Conservation (phyloP, 768 basidiomycete genomes). For the Boletus rubropictus region DNA sequence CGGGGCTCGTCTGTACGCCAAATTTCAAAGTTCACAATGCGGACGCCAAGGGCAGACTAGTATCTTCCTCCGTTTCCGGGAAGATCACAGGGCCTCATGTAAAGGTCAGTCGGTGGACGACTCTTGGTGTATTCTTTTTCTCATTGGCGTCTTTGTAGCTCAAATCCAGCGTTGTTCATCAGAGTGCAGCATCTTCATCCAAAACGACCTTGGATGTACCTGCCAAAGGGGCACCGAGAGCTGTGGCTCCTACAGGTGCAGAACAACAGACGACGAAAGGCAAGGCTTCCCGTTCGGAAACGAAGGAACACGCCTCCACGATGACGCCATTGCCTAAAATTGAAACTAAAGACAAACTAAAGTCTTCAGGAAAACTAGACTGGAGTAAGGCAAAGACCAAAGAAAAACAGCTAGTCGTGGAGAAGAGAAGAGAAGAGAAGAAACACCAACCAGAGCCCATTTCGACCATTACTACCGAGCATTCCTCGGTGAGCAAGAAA, state of each 20-base stretch:
- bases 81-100: constrained; percentile 44
- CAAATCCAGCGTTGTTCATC: constrained; percentile 3
- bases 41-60: constrained; percentile 28
- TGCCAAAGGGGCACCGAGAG: constrained; percentile 10
- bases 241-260: constrained; percentile 4
- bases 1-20: constrained; percentile 36
- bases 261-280: constrained; percentile 13
- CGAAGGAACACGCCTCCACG: constrained; percentile 23
- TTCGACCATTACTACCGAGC: background rate
- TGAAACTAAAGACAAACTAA: constrained; percentile 28
- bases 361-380: constrained; percentile 48
- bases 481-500: background rate
- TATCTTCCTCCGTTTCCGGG: constrained; percentile 27
- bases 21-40: constrained; percentile 27
- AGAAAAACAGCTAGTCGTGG: constrained; percentile 19
- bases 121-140: background rate
- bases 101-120: constrained; percentile 33
- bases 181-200: constrained; percentile 35
- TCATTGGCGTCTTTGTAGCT: constrained; percentile 8
- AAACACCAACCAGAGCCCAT: constrained; percentile 16
- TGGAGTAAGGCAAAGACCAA: constrained; percentile 57
- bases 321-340: constrained; percentile 16
- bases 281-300: constrained; percentile 25
- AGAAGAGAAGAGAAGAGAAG: constrained; percentile 11
- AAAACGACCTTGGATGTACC: constrained; percentile 38